Evolutionary conservation across 2,329 filamentous ascomycete genomes (phyloP).

Genomic region (Calonectria leucothoes): DNA sequence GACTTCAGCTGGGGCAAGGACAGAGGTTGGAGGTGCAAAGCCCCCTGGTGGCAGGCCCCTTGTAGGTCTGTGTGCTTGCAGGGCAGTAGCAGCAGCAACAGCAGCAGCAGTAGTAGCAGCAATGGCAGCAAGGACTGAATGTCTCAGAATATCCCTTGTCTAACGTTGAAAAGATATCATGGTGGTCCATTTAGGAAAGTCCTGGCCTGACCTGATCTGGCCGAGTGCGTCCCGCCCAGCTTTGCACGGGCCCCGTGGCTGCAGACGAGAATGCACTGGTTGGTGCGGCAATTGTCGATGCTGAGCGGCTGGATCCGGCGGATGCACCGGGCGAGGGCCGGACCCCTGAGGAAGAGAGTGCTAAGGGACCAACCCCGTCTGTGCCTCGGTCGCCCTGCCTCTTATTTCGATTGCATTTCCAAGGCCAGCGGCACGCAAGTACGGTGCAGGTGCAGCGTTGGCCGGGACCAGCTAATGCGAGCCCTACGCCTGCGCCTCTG

Average conservation of each 20-base stretch:
- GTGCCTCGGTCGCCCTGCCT: not conserved
- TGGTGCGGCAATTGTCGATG: not conserved
- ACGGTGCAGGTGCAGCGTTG: too few species aligned
- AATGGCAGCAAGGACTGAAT: not conserved
- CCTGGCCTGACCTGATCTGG: too few species aligned
- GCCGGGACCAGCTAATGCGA: not conserved
- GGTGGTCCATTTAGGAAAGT: not conserved
- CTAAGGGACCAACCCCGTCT: not conserved
- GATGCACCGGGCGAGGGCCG: not conserved
- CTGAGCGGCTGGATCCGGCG: not conserved
- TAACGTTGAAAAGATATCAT: not conserved
- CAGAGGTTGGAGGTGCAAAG: not conserved
- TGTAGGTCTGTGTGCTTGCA: not conserved
- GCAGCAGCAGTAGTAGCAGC: not conserved
- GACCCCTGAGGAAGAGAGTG: not conserved
- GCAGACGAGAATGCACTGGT: not conserved
- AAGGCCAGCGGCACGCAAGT: too few species aligned
- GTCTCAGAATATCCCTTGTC: not conserved
- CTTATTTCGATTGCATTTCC: not conserved
- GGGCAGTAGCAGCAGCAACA: not conserved
- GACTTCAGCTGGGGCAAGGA: not conserved
- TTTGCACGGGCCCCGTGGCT: not conserved
- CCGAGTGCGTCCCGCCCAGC: not conserved
- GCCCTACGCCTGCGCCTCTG: not conserved
- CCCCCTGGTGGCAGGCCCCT: not conserved